A percentile compares a stretch with the other conserved stretches of the same genome.
Conservation (phyloP, 2,329 filamentous ascomycete species). For the Colletotrichum destructivum region DNA sequence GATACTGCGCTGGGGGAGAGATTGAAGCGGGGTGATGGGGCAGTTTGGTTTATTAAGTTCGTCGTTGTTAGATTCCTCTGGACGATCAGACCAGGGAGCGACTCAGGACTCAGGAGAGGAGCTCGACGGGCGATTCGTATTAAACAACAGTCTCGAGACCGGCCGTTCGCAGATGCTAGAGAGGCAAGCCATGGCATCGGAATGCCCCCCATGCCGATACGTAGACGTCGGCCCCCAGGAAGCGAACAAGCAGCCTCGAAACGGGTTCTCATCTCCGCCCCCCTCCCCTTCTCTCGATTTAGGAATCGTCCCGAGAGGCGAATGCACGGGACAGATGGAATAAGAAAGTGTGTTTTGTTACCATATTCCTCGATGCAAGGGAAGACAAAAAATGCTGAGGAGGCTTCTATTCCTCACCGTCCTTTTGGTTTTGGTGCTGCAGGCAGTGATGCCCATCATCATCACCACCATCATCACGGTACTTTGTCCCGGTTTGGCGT, state of each 20-base stretch:
- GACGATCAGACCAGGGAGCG: constrained; percentile 16
- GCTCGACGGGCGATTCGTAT: constrained; percentile 12
- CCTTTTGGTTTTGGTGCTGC: neutral
- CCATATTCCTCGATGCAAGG: neutral
- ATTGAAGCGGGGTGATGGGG: constrained; percentile 29
- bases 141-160: constrained; percentile 10
- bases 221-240: constrained; percentile 14
- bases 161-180: no score
- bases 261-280: constrained; percentile 30
- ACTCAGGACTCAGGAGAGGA: neutral
- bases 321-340: constrained; percentile 8
- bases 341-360: constrained; percentile 2
- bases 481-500: neutral
- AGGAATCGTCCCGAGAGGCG: constrained; percentile 16
- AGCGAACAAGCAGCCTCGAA: constrained; percentile 31
- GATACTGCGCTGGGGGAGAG: constrained; percentile 3
- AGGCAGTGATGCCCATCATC: no score
- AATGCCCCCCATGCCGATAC: constrained; percentile 3
- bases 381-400: no score
- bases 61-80: constrained; percentile 2
- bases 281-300: constrained; percentile 25
- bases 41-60: neutral
- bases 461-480: neutral
- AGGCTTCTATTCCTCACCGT: neutral
- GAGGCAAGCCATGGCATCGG: neutral